Conservation (phyloP, 805 yeast species). For the Millerozyma miso region DNA sequence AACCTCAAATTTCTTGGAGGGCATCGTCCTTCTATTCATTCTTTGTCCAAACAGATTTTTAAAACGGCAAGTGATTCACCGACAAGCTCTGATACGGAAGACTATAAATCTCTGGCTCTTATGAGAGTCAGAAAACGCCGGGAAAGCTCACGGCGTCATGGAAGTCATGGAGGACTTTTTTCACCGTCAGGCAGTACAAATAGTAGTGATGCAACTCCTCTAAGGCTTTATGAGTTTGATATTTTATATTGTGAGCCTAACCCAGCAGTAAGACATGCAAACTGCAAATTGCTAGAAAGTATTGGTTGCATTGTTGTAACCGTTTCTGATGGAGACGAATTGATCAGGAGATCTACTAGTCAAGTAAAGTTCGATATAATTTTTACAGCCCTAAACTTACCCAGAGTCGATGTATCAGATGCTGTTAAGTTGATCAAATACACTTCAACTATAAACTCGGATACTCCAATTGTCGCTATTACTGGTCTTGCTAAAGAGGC, state of each 20-base stretch:
- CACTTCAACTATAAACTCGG: constrained; percentile 73
- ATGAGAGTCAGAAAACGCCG: constrained; percentile 51
- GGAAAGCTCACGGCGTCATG: constrained; percentile 42
- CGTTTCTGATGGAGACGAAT: constrained; percentile 75
- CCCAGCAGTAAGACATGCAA: constrained; percentile 71
- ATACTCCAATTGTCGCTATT: constrained; percentile 72
- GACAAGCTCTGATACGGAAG: constrained; percentile 68
- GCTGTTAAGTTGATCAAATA: constrained; percentile 70
- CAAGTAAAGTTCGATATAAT: constrained; percentile 81
- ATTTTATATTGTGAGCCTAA: constrained; percentile 83
- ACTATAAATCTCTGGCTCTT: constrained; percentile 45
- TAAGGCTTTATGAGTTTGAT: constrained; percentile 41
- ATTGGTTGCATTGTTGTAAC: constrained; percentile 79
- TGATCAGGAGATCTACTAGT: constrained; percentile 76
- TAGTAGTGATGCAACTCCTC: constrained; percentile 3
- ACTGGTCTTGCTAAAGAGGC: constrained; percentile 75
- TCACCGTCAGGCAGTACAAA: constrained; percentile 2
- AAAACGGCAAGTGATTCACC: constrained; percentile 36
- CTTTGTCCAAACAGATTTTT: constrained; percentile 23
- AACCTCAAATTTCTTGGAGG: constrained; percentile 4
- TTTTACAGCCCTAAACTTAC: constrained; percentile 65
- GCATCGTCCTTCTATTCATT: constrained; percentile 20
- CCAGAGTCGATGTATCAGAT: constrained; percentile 68
- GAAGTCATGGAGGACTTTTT: constrained; percentile 7
- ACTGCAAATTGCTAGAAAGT: constrained; percentile 57